These are phyloP conservation scores for Leptodermis oblonga DNA, from an alignment of 257 asterid genomes.

Conservation along the genomic window DNA sequence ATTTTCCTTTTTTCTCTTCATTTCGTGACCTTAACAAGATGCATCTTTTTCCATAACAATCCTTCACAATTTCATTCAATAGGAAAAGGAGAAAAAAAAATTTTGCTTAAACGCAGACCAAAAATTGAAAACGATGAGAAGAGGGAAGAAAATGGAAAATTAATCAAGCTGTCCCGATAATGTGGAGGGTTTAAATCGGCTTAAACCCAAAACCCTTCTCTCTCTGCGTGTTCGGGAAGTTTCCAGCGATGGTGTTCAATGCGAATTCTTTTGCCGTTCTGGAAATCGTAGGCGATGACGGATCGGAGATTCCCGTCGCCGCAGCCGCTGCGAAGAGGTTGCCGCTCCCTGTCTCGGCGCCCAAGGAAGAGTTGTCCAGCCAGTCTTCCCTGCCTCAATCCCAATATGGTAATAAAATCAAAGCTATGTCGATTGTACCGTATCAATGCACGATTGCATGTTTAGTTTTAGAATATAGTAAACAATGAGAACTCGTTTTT, in stretches of 20 bases:
- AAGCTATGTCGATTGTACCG: neutral
- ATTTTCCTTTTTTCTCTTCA: no score
- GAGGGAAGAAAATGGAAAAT: neutral
- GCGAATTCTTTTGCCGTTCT: conserved; percentile 13
- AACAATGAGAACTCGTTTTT: neutral
- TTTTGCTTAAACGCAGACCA: no score
- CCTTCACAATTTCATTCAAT: no score
- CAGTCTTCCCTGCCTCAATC: neutral
- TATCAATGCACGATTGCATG: neutral
- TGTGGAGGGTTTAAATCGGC: conserved; percentile 11
- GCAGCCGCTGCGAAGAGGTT: neutral
- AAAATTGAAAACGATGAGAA: neutral
- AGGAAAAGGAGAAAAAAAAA: no score
- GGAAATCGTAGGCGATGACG: conserved; percentile 4
- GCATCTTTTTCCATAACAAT: no score
- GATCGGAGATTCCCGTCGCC: neutral
- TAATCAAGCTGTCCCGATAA: neutral
- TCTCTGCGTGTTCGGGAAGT: neutral
- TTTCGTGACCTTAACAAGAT: no score
- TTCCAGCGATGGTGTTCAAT: conserved; percentile 3
- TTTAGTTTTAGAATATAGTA: neutral
- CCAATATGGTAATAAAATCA: neutral
- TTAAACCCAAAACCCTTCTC: neutral
- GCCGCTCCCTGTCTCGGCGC: neutral
- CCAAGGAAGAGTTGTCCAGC: neutral